Evolutionary conservation across 345 rosid genomes (phyloP), one percentile per base, ranked within the genome.

Genomic region (Boechera retrofracta): DNA sequence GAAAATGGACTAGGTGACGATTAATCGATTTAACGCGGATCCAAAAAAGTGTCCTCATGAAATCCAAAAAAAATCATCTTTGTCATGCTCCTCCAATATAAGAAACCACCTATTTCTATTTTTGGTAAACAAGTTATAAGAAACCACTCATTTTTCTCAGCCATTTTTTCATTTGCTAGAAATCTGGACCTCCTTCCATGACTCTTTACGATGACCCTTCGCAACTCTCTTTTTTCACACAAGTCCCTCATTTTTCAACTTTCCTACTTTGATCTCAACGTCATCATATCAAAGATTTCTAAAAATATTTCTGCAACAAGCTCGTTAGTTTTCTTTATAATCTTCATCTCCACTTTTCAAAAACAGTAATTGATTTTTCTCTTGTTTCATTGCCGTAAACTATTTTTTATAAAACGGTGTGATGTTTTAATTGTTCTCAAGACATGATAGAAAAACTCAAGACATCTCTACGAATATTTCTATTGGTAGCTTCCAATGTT

Each of bases 81-180:
- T 71, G 21, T 48, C 47, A 60, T 47, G 44, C 76, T 29, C 78
- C 86, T 47, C 36, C 55, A 66, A 74, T 78, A 47, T 78, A 81
- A 82, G 24, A 21, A 21, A 21, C 80, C 81, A 67, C 64, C n/a
- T 8, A 66, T 49, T 35, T 78, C 59, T 79, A 73, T 79, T 61
- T 73, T 67, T 54, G 35, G 69, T 47, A 33, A 45, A 53, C 7
- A 35, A 18, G 31, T 39, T 41, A 31, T 32, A 21, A 35, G 33
- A 53, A 42, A 52, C 85, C 86, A 77, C 56, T 52, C 32, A 70
- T 73, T 79, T 71, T 74, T 83, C 79, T 85, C 82, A 73, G 64
- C 87, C 89, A 70, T 79, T 75, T 79, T 48, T 79, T 76, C 12
- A 62, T 68, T 73, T 44, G 82, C 82, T 74, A 77, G 47, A 86